These are phyloP conservation scores for Xylariales sp. DNA, from an alignment of 2,329 filamentous ascomycete genomes.

Conservation along the genomic window DNA sequence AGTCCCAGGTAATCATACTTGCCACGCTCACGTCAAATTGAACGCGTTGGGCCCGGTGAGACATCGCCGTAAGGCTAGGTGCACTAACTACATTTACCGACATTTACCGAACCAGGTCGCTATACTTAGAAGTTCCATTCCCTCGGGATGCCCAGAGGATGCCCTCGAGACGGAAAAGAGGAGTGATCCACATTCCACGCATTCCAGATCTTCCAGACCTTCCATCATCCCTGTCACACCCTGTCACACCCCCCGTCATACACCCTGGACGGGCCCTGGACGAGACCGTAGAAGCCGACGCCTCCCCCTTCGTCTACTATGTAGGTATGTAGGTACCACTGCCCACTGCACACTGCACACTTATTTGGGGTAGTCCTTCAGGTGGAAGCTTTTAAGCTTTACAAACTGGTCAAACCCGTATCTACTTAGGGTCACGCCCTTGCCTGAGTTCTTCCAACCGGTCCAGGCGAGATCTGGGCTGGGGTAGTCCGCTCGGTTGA, in stretches of 20 bases:
- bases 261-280: neutral
- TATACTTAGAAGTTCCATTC: conserved; percentile 32
- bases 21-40: conserved; percentile 37
- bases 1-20: conserved; percentile 39
- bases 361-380: conserved; percentile 81
- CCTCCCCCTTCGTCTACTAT: too few species aligned
- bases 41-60: conserved; percentile 23
- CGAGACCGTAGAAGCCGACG: conserved; percentile 5
- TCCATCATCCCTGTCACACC: conserved; percentile 17
- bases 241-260: neutral
- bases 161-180: conserved; percentile 12
- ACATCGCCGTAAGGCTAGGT: conserved; percentile 28
- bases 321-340: too few species aligned
- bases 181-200: conserved; percentile 27
- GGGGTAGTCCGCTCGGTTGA: conserved; percentile 93
- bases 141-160: conserved; percentile 35
- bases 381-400: conserved; percentile 94
- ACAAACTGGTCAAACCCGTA: conserved; percentile 97
- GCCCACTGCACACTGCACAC: conserved; percentile 6
- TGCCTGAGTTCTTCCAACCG: conserved; percentile 97
- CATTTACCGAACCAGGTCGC: conserved; percentile 32
- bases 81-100: conserved; percentile 23
- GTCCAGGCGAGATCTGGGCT: conserved; percentile 95
- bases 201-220: conserved; percentile 3
- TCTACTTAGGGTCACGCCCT: conserved; percentile 86